Percentiles rank a stretch among this genome's conserved stretches.
These are phyloP conservation scores for Apocynum venetum DNA, from an alignment of 257 asterid species.

Conservation along the genomic window DNA sequence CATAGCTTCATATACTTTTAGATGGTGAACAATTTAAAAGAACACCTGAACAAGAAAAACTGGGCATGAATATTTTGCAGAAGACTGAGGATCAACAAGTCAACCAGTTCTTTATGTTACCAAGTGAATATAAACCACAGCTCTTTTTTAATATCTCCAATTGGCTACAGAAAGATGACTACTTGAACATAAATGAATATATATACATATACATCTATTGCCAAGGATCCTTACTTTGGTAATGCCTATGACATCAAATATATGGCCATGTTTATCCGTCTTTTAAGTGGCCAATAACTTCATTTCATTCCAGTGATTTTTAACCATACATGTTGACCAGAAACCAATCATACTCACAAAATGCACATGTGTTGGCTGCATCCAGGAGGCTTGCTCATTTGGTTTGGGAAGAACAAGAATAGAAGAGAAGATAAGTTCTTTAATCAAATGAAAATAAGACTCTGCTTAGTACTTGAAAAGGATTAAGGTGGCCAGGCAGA, in stretches of 20 bases:
- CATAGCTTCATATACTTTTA: not conserved
- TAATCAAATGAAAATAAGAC: not conserved
- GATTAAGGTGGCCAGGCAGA: not conserved
- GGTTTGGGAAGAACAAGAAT: not conserved
- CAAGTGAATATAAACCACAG: not conserved
- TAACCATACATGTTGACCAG: not conserved
- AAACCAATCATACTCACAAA: not conserved
- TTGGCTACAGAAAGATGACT: not conserved
- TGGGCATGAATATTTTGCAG: not conserved
- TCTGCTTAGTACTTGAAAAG: not conserved
- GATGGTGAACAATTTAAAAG: not conserved
- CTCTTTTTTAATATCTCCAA: not conserved
- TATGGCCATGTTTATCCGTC: not conserved
- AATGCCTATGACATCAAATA: not conserved
- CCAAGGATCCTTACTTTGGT: not conserved
- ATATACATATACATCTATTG: too few relatives aligned
- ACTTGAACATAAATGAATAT: not conserved
- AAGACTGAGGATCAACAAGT: not conserved
- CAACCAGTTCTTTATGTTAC: not conserved
- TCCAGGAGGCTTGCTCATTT: not conserved
- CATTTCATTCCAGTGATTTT: not conserved
- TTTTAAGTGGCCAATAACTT: not conserved
- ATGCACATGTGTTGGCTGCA: not conserved
- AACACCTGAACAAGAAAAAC: not conserved
- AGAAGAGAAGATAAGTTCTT: not conserved